A percentile compares a stretch with the other conserved stretches of the same genome.
phyloP scores from a whole-genome alignment of 306 rosid species.

The Glycine latifolia region DNA sequence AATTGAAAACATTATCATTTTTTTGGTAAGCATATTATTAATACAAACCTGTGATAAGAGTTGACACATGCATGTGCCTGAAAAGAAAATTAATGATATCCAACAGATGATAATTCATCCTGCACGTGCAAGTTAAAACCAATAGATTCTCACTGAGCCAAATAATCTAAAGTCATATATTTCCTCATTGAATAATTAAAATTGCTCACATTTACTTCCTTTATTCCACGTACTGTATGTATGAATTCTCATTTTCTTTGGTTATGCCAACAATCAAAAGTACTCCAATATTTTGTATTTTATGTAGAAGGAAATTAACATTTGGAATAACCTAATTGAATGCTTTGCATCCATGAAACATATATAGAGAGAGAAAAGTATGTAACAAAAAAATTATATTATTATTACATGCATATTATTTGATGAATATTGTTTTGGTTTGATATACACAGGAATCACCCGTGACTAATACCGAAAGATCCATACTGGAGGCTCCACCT shows the following conservation, averaged over 20 bases:
- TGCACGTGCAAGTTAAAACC: constrained; percentile 44
- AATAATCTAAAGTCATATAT: neutral
- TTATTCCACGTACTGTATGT: neutral
- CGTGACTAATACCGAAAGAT: constrained; percentile 41
- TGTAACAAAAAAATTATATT: neutral
- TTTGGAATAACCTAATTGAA: neutral
- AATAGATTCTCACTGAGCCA: neutral
- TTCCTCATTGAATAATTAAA: neutral
- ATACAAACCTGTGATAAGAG: constrained; percentile 37
- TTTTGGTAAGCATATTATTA: neutral
- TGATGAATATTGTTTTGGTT: neutral
- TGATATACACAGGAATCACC: constrained; percentile 51
- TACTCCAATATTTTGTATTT: neutral
- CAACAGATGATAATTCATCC: constrained; percentile 23
- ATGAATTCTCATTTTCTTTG: neutral
- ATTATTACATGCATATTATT: neutral
- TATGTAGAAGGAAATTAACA: neutral
- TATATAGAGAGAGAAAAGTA: too few species aligned
- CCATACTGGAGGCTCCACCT: constrained; percentile 53
- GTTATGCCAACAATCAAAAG: neutral
- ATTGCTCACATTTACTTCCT: neutral
- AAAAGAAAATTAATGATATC: constrained; percentile 25
- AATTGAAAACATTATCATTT: constrained; percentile 16
- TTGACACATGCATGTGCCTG: constrained; percentile 57
- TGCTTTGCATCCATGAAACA: too few species aligned